Percentiles rank a stretch among this genome's conserved stretches.
Evolutionary conservation across 495 filamentous ascomycete genomes (phyloP).

Genomic region (Aspergillus wentii): DNA sequence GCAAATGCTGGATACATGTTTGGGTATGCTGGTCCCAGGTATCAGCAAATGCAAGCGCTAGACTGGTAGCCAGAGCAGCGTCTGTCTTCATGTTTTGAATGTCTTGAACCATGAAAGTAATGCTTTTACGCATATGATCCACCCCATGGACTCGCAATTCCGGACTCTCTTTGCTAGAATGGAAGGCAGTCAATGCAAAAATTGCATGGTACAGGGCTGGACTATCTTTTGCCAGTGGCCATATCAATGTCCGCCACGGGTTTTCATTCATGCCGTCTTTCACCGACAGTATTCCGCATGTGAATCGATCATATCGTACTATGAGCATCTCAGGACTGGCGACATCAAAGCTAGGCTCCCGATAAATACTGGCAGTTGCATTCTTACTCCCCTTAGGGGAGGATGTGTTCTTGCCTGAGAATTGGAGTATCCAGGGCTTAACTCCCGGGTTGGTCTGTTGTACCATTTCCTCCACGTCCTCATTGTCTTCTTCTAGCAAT

Average conservation of each 20-base stretch:
- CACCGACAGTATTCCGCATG: constrained; percentile 73
- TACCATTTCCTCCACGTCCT: constrained; percentile 58
- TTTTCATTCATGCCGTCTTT: constrained; percentile 69
- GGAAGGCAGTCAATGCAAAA: constrained; percentile 71
- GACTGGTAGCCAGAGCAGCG: constrained; percentile 66
- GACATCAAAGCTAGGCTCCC: constrained; percentile 40
- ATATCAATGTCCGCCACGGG: constrained; percentile 71
- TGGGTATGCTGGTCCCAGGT: constrained; percentile 72
- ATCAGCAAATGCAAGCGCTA: constrained; percentile 72
- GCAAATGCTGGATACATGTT: constrained; percentile 71
- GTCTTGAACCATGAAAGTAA: constrained; percentile 51
- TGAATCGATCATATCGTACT: constrained; percentile 62
- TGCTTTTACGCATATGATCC: constrained; percentile 67
- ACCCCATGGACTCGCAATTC: constrained; percentile 60
- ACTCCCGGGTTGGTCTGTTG: constrained; percentile 36
- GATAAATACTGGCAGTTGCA: constrained; percentile 6
- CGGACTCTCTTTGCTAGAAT: constrained; percentile 56
- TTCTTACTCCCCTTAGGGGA: neutral
- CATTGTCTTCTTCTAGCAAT: constrained; percentile 38
- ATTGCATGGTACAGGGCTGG: constrained; percentile 74
- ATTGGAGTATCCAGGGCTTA: constrained; percentile 31
- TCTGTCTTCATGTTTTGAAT: constrained; percentile 60
- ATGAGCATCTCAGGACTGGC: constrained; percentile 62
- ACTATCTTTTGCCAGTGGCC: constrained; percentile 63
- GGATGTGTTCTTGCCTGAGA: constrained; percentile 6